Conservation (phyloP, 192 early-diverging fungal genomes). For the Irineochytrium annulatum region DNA sequence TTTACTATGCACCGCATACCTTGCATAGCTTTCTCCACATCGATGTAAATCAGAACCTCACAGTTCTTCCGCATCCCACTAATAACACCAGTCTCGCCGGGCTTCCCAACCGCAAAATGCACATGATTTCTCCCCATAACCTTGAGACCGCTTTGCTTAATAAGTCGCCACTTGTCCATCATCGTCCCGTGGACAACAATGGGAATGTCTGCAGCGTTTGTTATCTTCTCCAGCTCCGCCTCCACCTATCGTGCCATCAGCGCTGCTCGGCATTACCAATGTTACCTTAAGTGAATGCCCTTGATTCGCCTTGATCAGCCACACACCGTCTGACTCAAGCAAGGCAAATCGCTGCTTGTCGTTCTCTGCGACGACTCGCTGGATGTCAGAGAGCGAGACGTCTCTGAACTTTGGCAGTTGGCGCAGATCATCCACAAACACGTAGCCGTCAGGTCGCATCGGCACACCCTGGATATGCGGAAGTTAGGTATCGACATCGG, state of each 20-base stretch:
- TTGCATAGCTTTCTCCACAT: conserved; percentile 60
- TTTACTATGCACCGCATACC: conserved; percentile 22
- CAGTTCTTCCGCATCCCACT: conserved; percentile 70
- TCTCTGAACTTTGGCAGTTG: conserved; percentile 51
- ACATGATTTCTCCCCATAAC: conserved; percentile 86
- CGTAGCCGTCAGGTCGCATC: conserved; percentile 74
- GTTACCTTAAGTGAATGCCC: conserved; percentile 60
- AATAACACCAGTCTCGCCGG: conserved; percentile 63
- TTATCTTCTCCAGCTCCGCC: conserved; percentile 46
- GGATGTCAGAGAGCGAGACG: conserved; percentile 59
- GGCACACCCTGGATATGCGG: no score
- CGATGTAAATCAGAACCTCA: conserved; percentile 78
- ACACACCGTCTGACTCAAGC: conserved; percentile 32
- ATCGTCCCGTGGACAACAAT: conserved; percentile 70
- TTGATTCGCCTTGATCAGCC: conserved; percentile 80
- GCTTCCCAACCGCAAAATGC: conserved; percentile 75
- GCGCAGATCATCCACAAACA: conserved; percentile 64
- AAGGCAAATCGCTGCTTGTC: conserved; percentile 80
- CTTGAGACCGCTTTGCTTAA: conserved; percentile 61
- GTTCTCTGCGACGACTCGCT: conserved; percentile 66
- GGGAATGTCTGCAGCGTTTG: conserved; percentile 39
- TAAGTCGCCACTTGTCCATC: conserved; percentile 44
- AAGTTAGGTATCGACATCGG: no score
- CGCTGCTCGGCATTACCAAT: not conserved
- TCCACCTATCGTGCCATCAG: conserved; percentile 16